Percentiles rank a stretch among this genome's conserved stretches.
Conservation (phyloP, 129 eudicot species). For the Lactuca saligna region DNA sequence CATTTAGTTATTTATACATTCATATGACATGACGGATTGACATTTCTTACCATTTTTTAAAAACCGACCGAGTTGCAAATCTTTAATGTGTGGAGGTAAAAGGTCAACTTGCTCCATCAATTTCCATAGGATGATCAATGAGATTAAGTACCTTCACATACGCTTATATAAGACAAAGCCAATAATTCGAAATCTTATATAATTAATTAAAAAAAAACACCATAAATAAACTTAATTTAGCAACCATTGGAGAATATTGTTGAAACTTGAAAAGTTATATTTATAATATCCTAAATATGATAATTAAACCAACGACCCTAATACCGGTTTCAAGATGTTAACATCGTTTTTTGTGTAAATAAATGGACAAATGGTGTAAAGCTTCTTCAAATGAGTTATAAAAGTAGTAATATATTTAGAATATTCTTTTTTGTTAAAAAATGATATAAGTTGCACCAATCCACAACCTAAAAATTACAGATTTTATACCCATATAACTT, state of each 20-base stretch:
- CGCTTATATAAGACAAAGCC: conserved; percentile 1
- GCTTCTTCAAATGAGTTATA: too few species aligned
- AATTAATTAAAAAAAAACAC: background rate
- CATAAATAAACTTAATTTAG: background rate
- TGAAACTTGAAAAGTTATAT: too few species aligned
- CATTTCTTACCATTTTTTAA: conserved; percentile 44
- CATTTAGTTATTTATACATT: background rate
- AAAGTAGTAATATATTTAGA: too few species aligned
- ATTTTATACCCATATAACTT: conserved; percentile 51
- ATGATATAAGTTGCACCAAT: background rate
- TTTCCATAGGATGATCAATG: conserved; percentile 49
- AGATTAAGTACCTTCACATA: conserved; percentile 46
- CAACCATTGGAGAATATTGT: background rate
- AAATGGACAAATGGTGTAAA: too few species aligned
- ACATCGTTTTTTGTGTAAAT: too few species aligned
- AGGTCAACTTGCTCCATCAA: conserved; percentile 49
- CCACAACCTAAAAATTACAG: conserved; percentile 33
- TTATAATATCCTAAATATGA: too few species aligned
- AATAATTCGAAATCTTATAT: background rate
- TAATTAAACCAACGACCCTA: too few species aligned
- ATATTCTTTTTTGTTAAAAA: too few species aligned
- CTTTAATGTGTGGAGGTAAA: conserved; percentile 44
- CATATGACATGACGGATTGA: background rate
- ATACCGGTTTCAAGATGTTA: too few species aligned
- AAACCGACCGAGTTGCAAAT: conserved; percentile 50